phyloP scores from a whole-genome alignment of 805 yeast species.

The Starmerella powellii region DNA sequence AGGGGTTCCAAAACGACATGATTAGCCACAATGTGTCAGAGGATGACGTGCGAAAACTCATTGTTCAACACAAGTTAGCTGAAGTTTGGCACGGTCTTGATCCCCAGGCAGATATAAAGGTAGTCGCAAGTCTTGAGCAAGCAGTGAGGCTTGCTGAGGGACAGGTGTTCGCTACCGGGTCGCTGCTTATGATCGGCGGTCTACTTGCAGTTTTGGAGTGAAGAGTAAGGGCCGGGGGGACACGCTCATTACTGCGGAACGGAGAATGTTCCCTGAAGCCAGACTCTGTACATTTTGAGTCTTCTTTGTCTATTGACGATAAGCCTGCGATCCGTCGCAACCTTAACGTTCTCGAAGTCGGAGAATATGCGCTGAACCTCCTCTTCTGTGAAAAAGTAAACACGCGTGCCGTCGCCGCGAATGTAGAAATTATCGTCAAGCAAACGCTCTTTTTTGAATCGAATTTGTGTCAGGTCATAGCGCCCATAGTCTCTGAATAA shows the following conservation, averaged over 20 bases:
- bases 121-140: constrained; percentile 65
- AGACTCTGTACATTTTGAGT: constrained; percentile 88
- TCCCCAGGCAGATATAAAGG: constrained; percentile 32
- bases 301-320: constrained; percentile 85
- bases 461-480: constrained; percentile 86
- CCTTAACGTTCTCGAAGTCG: constrained; percentile 54
- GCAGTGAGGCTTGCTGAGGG: constrained; percentile 38
- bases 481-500: constrained; percentile 90
- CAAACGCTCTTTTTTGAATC: constrained; percentile 79
- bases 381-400: constrained; percentile 91
- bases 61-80: constrained; percentile 66
- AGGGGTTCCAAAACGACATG: constrained; percentile 68
- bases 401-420: constrained; percentile 96
- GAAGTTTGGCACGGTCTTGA: constrained; percentile 52
- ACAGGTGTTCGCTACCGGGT: constrained; percentile 86
- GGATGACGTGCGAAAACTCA: constrained; percentile 64
- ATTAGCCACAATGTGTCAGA: constrained; percentile 75
- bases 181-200: constrained; percentile 90
- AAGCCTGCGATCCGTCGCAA: constrained; percentile 82
- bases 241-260: constrained; percentile 4
- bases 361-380: constrained; percentile 65
- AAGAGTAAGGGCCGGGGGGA: too few relatives aligned
- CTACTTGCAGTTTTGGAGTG: constrained; percentile 68
- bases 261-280: constrained; percentile 84
- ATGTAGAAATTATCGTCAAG: constrained; percentile 89